Conservation (phyloP, 2,329 filamentous ascomycete species). For the Elsinoe perseae region DNA sequence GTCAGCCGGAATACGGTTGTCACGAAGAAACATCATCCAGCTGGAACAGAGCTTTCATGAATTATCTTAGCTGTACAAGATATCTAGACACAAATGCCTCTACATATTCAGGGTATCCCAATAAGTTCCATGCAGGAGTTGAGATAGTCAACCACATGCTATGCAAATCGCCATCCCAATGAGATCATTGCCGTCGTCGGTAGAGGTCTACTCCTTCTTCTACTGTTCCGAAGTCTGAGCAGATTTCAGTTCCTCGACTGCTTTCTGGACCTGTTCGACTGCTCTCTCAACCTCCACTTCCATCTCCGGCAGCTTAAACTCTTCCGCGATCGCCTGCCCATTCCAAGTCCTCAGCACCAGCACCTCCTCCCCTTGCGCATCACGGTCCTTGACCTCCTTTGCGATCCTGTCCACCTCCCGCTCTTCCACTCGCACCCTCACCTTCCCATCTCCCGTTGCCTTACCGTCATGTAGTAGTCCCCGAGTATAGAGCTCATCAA, state of each 20-base stretch:
- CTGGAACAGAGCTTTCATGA: background rate
- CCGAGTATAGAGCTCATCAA: slow-evolving; percentile 68
- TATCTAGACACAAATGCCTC: background rate
- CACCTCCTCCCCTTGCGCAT: slow-evolving; percentile 37
- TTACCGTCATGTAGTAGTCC: background rate
- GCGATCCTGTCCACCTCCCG: slow-evolving; percentile 35
- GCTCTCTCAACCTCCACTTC: slow-evolving; percentile 48
- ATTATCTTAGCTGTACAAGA: background rate
- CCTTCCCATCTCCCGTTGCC: slow-evolving; percentile 2
- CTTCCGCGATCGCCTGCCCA: slow-evolving; percentile 44
- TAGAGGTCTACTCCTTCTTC: background rate
- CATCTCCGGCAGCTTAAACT: slow-evolving; percentile 43
- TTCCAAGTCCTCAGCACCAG: slow-evolving; percentile 46
- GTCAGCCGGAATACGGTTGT: too few species aligned
- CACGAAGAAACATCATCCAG: too few species aligned
- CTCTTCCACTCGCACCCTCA: slow-evolving; percentile 33
- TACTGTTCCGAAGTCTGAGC: slow-evolving; percentile 21
- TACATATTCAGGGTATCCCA: background rate
- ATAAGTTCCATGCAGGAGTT: background rate
- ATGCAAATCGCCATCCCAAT: background rate
- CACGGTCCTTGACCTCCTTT: slow-evolving; percentile 31
- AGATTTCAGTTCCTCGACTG: slow-evolving; percentile 33
- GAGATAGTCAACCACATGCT: background rate
- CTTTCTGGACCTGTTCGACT: slow-evolving; percentile 43
- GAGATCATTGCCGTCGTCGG: background rate